Evolutionary conservation across 2,329 filamentous ascomycete species (phyloP).

Genomic region (Trichoderma guizhouense): DNA sequence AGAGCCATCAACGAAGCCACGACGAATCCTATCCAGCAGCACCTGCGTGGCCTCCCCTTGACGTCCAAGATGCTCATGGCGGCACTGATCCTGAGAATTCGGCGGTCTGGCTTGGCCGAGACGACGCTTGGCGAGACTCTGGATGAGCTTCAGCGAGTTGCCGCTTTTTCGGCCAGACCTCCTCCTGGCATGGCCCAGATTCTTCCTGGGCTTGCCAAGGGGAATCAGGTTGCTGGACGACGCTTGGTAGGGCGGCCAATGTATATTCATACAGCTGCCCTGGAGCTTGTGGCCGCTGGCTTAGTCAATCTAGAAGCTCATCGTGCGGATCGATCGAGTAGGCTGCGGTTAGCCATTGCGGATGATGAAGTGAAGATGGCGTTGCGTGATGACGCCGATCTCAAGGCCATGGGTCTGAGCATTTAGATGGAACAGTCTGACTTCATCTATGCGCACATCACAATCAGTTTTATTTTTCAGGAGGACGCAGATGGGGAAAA

Average conservation of each 20-base stretch:
- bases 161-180: conserved; percentile 34
- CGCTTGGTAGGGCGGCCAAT: conserved; percentile 33
- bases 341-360: conserved; percentile 79
- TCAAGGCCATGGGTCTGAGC: conserved; percentile 65
- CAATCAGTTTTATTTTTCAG: not conserved
- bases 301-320: conserved; percentile 80
- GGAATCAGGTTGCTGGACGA: conserved; percentile 27
- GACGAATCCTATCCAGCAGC: conserved; percentile 85
- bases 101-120: conserved; percentile 81
- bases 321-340: conserved; percentile 79
- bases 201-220: conserved; percentile 30
- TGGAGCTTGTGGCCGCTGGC: conserved; percentile 82
- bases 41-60: conserved; percentile 77
- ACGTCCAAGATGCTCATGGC: conserved; percentile 82
- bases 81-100: conserved; percentile 72
- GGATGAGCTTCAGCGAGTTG: conserved; percentile 60
- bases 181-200: conserved; percentile 38
- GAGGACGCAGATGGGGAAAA: no score
- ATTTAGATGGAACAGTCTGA: not conserved
- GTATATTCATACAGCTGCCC: conserved; percentile 65
- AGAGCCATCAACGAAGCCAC: conserved; percentile 94
- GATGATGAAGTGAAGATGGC: conserved; percentile 90
- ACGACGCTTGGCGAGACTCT: conserved; percentile 85
- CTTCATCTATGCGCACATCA: no score
- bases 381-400: conserved; percentile 81